Evolutionary conservation across 2,329 filamentous ascomycete species (phyloP), one percentile per base, ranked within the genome.

Genomic region (Ophiognomonia clavigignenti-juglandacearum): DNA sequence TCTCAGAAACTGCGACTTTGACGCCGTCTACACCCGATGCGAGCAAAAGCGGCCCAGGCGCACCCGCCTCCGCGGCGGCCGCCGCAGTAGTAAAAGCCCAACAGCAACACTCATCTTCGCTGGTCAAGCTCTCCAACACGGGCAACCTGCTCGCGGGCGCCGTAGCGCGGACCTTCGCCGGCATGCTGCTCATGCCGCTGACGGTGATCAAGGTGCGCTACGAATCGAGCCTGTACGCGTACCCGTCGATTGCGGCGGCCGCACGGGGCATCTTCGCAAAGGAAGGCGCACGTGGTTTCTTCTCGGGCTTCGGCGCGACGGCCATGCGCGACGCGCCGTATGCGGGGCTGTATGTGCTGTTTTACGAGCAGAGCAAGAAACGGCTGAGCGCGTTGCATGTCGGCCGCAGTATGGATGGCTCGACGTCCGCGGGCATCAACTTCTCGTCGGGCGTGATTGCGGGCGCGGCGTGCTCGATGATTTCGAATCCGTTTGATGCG

Each of bases 131-230:
- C 38, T 88, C 85, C 53, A 89, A 93, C 61, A 80, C 84, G 4
- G 87, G 85, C 42, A 98, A 98, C 60, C 75, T 98, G 18, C 70
- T 86, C 11, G 90, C 92, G 0, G 93, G 93, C 9, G 90, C 91
- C 6, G 74, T 83, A 16, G 91, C 93, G 20, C 79, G 93, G 44
- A 90, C 89, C 1, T 83, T 86, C 43, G 92, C 92, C 0, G 93
- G 93, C 31, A 87, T 96, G 60, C 70, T 95, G 38, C 82, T 97
- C 68, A 97, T 96, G 88, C 93, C 93, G 2, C 80, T 97, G 51
- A 98, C 93, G 1, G 85, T 98, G 37, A 85, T 98, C 60, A 98
- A 98, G 63, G 93, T 97, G 36, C 87, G 93, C 37, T 97, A 95
- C 62, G 93, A 98, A 66, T 92, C 86, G 22, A 90, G 78, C 52